Evolutionary conservation across 2,329 filamentous ascomycete genomes (phyloP), one percentile per base, ranked within the genome.

Genomic region (Neoarthrinium moseri): DNA sequence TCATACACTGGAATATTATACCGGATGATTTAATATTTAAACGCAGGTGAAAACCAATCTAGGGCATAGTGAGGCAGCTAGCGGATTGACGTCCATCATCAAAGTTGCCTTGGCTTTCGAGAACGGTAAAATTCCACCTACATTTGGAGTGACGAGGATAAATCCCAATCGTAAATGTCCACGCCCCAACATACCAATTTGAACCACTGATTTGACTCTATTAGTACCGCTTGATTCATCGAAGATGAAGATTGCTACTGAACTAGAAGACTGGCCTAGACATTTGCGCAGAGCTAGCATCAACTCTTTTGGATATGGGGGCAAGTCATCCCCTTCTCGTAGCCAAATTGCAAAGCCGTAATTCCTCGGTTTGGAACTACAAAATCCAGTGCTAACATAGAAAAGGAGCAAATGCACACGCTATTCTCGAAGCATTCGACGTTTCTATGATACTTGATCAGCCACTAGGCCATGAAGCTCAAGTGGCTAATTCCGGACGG

Each of bases 51-150:
- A 53, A 48, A 37, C 48, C 2, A 57, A 53, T 22, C 5, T 59
- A 4, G 57, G 59, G 1, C 49, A 64, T 5, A 40, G 51, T 3
- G 59, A 59, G 15, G 45, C 55, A 0, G 54, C 64, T 4, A 64
- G 64, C 45, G 60, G 52, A 0, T 26, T 61, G 1, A 30, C 51
- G 44, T 29, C 30, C 2, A 50, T 60, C 12, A 56, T 59, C 43
- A 61, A 61, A 27, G 53, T 53, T 0, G 50, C 55, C 2, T 23
- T 60, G 2, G 45, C 57, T 0, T 27, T 67, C 1, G 55, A 65
- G 30, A 15, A 50, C 2, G 54, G 51, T 0, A 29, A 27, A 0
- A 63, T 69, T 20, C 62, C 64, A 0, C 57, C 63, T 2, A 62
- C 45, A 1, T 13, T 34, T 5, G 50, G 50, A 3, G 27, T 56